Evolutionary conservation across 352 stramenopile species (phyloP).

Genomic region (Globisporangium recalcitrans): DNA sequence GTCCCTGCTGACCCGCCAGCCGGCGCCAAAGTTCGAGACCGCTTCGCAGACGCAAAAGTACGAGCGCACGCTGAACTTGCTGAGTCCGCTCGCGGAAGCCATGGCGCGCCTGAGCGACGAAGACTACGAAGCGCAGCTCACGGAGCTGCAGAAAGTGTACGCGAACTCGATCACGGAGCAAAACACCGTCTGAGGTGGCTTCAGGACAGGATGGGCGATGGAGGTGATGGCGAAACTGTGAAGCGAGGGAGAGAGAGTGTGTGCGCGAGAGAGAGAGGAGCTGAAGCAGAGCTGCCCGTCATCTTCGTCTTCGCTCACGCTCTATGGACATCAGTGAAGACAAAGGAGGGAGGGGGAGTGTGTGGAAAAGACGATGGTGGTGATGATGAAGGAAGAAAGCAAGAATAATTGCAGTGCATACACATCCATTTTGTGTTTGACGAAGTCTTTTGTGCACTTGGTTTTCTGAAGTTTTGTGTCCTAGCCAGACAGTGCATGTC

Average conservation of each 20-base stretch:
- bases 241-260: background rate
- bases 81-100: slow-evolving; percentile 65
- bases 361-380: too few relatives aligned
- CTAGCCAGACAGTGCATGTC: background rate
- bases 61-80: slow-evolving; percentile 55
- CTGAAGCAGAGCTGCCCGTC: background rate
- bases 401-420: background rate
- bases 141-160: slow-evolving; percentile 77
- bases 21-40: slow-evolving; percentile 71
- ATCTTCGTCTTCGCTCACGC: background rate
- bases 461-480: background rate
- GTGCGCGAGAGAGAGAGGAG: background rate
- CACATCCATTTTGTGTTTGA: background rate
- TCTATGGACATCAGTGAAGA: background rate
- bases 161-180: slow-evolving; percentile 40
- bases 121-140: slow-evolving; percentile 68
- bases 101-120: slow-evolving; percentile 70
- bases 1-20: slow-evolving; percentile 57
- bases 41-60: slow-evolving; percentile 74
- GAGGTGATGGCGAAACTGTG: background rate
- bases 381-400: background rate
- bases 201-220: background rate
- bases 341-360: background rate
- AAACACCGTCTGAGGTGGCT: slow-evolving; percentile 54
- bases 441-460: background rate